A percentile compares a stretch with the other conserved stretches of the same genome.
phyloP scores from a whole-genome alignment of 75 land plant species.

The Sequoia sempervirens region DNA sequence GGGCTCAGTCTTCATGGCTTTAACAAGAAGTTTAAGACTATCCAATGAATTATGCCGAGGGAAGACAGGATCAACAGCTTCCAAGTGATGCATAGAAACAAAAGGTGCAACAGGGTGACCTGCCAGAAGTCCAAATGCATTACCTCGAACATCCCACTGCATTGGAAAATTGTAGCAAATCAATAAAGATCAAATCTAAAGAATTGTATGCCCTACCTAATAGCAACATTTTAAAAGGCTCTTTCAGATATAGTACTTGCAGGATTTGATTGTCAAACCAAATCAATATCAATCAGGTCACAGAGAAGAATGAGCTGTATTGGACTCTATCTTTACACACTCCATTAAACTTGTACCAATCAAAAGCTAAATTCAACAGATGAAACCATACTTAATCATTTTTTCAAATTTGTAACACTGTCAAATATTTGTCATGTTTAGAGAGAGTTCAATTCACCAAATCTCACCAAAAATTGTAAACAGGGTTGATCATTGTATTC shows the following conservation, averaged over 20 bases:
- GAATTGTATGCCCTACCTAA: background rate
- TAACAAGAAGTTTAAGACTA: constrained; percentile 12
- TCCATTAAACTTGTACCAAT: background rate
- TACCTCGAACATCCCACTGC: constrained; percentile 42
- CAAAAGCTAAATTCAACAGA: background rate
- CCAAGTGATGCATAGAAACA: constrained; percentile 44
- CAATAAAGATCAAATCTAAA: background rate
- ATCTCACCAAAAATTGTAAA: background rate
- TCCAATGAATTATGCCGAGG: constrained; percentile 22
- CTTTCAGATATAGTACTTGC: background rate
- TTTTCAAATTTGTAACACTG: background rate
- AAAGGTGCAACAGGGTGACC: constrained; percentile 44
- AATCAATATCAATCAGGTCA: background rate
- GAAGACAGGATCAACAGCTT: constrained; percentile 33
- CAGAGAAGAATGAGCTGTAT: background rate
- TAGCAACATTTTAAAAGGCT: background rate
- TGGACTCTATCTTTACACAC: background rate
- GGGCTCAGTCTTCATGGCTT: constrained; percentile 33
- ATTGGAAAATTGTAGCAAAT: constrained; percentile 1
- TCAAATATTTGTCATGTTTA: background rate
- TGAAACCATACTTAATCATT: background rate
- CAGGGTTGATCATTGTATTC: background rate
- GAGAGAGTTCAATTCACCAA: background rate
- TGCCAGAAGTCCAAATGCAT: constrained; percentile 40
- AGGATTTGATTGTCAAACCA: background rate